A percentile compares a stretch with the other conserved stretches of the same genome.
phyloP scores from a whole-genome alignment of 805 yeast genomes.

The Komagataella ulmi region DNA sequence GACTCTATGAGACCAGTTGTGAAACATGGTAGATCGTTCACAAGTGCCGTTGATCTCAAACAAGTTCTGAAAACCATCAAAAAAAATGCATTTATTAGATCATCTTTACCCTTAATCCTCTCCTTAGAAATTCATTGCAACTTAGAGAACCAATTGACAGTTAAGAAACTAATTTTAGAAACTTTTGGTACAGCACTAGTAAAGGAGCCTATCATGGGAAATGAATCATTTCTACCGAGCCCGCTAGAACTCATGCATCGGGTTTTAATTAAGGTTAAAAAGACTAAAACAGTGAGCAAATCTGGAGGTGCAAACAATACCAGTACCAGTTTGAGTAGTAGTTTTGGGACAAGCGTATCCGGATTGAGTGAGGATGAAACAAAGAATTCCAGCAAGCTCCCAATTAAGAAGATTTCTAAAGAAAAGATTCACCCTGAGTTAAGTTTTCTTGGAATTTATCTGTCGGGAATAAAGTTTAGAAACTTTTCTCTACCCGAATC shows the following conservation, averaged over 20 bases:
- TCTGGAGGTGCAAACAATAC: background rate
- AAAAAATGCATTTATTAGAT: slow-evolving; percentile 78
- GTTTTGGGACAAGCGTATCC: slow-evolving; percentile 10
- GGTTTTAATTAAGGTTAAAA: slow-evolving; percentile 70
- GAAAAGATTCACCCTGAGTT: slow-evolving; percentile 25
- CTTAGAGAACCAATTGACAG: slow-evolving; percentile 47
- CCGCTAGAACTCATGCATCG: slow-evolving; percentile 62
- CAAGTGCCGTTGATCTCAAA: slow-evolving; percentile 54
- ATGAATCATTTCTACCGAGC: slow-evolving; percentile 37
- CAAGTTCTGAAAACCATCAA: slow-evolving; percentile 63
- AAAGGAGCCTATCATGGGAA: slow-evolving; percentile 18
- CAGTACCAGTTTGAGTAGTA: slow-evolving; percentile 18
- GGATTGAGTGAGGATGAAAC: slow-evolving; percentile 6
- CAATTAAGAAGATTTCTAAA: slow-evolving; percentile 1
- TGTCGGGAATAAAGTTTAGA: slow-evolving; percentile 64
- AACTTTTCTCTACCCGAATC: slow-evolving; percentile 83
- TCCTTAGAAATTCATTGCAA: slow-evolving; percentile 82
- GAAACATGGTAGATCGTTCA: slow-evolving; percentile 79
- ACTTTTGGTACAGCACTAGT: slow-evolving; percentile 48
- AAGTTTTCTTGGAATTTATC: slow-evolving; percentile 53
- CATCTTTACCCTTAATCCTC: slow-evolving; percentile 75
- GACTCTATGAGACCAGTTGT: slow-evolving; percentile 59
- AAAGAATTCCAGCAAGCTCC: slow-evolving; percentile 5
- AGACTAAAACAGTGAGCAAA: slow-evolving; percentile 19
- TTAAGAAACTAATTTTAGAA: slow-evolving; percentile 37